Conservation (phyloP, 2,329 filamentous ascomycete species). For the Microcyclospora tardicrescens region DNA sequence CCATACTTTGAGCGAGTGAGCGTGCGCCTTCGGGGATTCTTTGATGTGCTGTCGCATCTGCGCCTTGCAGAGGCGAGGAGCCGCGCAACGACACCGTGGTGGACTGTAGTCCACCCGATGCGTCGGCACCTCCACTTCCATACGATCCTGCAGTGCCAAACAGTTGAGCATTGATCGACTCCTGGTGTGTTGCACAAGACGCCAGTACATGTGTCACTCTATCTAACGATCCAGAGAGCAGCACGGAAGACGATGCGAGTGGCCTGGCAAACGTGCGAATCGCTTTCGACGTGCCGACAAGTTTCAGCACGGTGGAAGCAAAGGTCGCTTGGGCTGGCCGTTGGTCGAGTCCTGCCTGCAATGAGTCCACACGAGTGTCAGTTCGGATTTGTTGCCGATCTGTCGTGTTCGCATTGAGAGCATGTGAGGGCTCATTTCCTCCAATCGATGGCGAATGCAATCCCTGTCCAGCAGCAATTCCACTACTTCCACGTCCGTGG, state of each 20-base stretch:
- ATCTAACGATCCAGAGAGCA: slow-evolving; percentile 1
- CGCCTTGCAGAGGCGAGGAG: neutral
- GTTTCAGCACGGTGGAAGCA: slow-evolving; percentile 5
- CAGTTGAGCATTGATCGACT: neutral
- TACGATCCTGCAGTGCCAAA: neutral
- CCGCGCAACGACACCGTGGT: neutral
- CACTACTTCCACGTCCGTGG: no score
- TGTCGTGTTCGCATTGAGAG: neutral
- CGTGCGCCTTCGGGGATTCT: slow-evolving; percentile 3
- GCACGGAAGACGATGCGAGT: slow-evolving; percentile 1
- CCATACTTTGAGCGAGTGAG: slow-evolving; percentile 12
- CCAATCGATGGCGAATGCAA: no score
- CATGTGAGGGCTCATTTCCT: neutral
- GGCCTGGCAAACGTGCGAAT: slow-evolving; percentile 6
- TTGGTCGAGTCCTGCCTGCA: neutral
- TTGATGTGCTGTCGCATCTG: slow-evolving; percentile 1
- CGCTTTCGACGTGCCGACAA: slow-evolving; percentile 10
- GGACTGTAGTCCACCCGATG: no score
- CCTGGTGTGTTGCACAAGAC: neutral
- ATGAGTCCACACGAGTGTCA: neutral
- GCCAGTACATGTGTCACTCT: neutral
- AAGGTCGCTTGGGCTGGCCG: neutral
- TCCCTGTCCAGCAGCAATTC: no score
- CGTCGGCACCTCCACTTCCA: neutral
- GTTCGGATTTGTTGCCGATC: neutral